Evolutionary conservation across 139 green algal species (phyloP).

Genomic region (Astrephomene gubernaculifera): DNA sequence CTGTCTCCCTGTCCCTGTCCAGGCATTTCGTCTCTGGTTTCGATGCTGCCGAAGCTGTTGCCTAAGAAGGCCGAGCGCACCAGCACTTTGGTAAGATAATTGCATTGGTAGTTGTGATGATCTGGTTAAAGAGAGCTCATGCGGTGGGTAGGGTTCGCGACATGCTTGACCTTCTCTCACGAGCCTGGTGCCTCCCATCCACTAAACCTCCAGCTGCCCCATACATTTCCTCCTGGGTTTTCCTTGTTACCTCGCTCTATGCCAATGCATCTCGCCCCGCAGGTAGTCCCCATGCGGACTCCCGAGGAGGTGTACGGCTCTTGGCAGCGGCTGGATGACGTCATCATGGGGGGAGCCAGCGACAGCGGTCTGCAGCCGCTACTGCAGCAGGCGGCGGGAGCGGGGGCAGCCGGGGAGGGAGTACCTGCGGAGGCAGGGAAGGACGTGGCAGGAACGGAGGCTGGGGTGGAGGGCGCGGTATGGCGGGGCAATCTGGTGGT

Average conservation of each 20-base stretch:
- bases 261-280: background rate
- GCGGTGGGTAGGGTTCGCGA: no score
- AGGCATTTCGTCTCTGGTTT: constrained; percentile 30
- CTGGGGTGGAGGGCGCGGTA: constrained; percentile 62
- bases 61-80: constrained; percentile 11
- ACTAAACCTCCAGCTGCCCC: no score
- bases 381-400: no score
- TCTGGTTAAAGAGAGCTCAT: no score
- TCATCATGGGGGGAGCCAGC: constrained; percentile 84
- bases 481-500: constrained; percentile 84
- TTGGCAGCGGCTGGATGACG: constrained; percentile 80
- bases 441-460: no score
- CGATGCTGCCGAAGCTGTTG: constrained; percentile 40
- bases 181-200: no score
- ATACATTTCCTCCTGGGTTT: no score
- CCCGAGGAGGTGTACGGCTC: constrained; percentile 67
- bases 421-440: no score
- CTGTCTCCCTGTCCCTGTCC: background rate
- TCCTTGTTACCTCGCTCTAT: no score
- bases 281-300: constrained; percentile 71
- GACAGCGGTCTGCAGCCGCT: constrained; percentile 36
- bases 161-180: no score
- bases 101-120: no score
- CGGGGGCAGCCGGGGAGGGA: no score
- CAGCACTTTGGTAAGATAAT: constrained; percentile 30